A percentile compares a stretch with the other conserved stretches of the same genome.
phyloP scores from a whole-genome alignment of 2,329 filamentous ascomycete genomes.

The Ceratocystis papillata region DNA sequence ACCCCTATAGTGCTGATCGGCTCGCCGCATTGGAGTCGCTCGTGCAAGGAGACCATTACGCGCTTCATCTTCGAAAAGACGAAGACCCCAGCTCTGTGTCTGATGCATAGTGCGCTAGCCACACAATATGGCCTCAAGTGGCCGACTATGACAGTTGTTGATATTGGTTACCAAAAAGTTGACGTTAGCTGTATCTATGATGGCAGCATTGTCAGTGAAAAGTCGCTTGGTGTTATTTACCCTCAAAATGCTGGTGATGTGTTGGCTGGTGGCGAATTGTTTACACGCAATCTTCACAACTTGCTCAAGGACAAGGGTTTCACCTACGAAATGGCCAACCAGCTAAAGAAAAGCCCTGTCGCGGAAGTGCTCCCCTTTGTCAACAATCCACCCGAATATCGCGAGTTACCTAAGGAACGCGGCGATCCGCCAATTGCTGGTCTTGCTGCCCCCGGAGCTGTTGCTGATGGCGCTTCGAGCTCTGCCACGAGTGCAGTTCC shows the following conservation, averaged over 20 bases:
- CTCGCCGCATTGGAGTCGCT: constrained; percentile 80
- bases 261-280: constrained; percentile 73
- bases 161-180: constrained; percentile 85
- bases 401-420: constrained; percentile 40
- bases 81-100: constrained; percentile 79
- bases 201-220: constrained; percentile 60
- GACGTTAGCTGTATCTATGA: constrained; percentile 87
- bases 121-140: constrained; percentile 71
- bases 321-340: constrained; percentile 56
- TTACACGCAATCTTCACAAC: constrained; percentile 63
- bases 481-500: constrained; percentile 29
- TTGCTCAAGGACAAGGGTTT: constrained; percentile 53
- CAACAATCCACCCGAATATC: constrained; percentile 36
- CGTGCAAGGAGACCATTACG: constrained; percentile 76
- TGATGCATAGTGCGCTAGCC: constrained; percentile 81
- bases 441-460: constrained; percentile 23
- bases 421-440: constrained; percentile 22
- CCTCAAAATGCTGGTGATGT: constrained; percentile 29
- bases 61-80: constrained; percentile 97
- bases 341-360: constrained; percentile 55
- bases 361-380: constrained; percentile 56
- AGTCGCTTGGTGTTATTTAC: constrained; percentile 48
- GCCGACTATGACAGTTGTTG: constrained; percentile 72
- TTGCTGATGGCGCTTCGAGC: constrained; percentile 30
- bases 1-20: constrained; percentile 86